Conservation (phyloP, 257 asterid species). For the Lycium ferocissimum region DNA sequence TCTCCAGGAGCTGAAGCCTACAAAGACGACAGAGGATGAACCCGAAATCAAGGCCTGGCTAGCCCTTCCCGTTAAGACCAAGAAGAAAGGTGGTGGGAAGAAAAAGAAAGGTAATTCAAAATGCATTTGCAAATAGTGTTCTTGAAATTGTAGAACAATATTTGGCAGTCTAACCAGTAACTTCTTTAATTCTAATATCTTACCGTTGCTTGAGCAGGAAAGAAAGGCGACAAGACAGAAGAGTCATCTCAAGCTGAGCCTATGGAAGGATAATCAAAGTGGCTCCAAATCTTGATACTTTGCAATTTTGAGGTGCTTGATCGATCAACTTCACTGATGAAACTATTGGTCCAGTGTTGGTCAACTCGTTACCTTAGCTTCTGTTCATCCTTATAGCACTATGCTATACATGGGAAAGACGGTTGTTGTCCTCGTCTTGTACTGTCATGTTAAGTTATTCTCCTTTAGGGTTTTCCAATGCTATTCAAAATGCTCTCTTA, state of each 20-base stretch:
- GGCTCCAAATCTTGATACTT: slow-evolving; percentile 35
- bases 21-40: slow-evolving; percentile 68
- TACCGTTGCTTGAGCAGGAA: slow-evolving; percentile 49
- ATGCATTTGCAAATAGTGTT: background rate
- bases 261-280: slow-evolving; percentile 44
- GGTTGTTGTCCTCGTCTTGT: slow-evolving; percentile 20
- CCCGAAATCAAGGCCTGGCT: slow-evolving; percentile 91
- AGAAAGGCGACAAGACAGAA: slow-evolving; percentile 70
- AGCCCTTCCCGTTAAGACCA: slow-evolving; percentile 68
- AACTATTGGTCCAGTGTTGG: slow-evolving; percentile 16
- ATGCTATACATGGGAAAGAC: slow-evolving; percentile 32
- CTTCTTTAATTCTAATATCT: background rate
- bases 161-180: background rate
- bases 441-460: slow-evolving; percentile 16
- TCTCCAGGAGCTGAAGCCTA: slow-evolving; percentile 81
- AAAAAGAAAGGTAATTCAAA: slow-evolving; percentile 80
- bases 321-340: slow-evolving; percentile 28
- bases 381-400: slow-evolving; percentile 31
- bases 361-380: slow-evolving; percentile 12
- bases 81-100: slow-evolving; percentile 96
- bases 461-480: slow-evolving; percentile 21
- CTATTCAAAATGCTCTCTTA: slow-evolving; percentile 12
- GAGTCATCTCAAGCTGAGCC: slow-evolving; percentile 54
- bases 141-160: background rate
- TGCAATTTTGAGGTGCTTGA: slow-evolving; percentile 28